Evolutionary conservation across 306 rosid genomes (phyloP).

Genomic region (Castanea sativa): DNA sequence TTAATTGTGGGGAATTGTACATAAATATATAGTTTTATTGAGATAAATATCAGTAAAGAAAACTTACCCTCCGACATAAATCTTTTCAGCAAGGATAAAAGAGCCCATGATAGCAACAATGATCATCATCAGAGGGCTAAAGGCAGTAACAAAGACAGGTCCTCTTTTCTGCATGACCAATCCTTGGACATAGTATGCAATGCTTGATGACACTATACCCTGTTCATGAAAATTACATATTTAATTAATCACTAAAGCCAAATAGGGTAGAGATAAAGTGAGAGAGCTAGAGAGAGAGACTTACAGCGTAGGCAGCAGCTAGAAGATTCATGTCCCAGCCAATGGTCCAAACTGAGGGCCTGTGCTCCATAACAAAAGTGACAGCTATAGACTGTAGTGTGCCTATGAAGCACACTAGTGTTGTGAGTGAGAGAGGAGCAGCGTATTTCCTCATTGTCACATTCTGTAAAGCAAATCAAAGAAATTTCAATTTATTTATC

Average conservation of each 20-base stretch:
- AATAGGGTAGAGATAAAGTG: background rate
- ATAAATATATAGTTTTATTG: too few species aligned
- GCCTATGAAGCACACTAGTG: constrained; percentile 76
- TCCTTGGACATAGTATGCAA: constrained; percentile 81
- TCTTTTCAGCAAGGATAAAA: constrained; percentile 75
- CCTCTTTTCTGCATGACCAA: constrained; percentile 79
- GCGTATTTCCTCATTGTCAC: constrained; percentile 66
- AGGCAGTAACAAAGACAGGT: constrained; percentile 93
- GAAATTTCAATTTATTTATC: background rate
- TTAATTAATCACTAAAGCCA: background rate
- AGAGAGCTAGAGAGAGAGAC: constrained; percentile 1
- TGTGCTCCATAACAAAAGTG: constrained; percentile 65
- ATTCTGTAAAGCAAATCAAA: constrained; percentile 37
- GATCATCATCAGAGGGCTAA: constrained; percentile 95
- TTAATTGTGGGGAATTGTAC: background rate
- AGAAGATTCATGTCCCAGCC: constrained; percentile 90
- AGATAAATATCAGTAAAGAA: background rate
- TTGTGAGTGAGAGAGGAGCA: constrained; percentile 85
- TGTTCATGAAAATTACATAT: constrained; percentile 28
- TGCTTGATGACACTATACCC: constrained; percentile 73
- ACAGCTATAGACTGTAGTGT: constrained; percentile 77
- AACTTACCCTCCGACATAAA: constrained; percentile 79
- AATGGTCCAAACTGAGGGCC: constrained; percentile 68
- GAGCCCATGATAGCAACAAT: constrained; percentile 84
- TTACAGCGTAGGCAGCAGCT: constrained; percentile 93